phyloP scores from a whole-genome alignment of 2,329 filamentous ascomycete species.

The Pestalotiopsis sp. region DNA sequence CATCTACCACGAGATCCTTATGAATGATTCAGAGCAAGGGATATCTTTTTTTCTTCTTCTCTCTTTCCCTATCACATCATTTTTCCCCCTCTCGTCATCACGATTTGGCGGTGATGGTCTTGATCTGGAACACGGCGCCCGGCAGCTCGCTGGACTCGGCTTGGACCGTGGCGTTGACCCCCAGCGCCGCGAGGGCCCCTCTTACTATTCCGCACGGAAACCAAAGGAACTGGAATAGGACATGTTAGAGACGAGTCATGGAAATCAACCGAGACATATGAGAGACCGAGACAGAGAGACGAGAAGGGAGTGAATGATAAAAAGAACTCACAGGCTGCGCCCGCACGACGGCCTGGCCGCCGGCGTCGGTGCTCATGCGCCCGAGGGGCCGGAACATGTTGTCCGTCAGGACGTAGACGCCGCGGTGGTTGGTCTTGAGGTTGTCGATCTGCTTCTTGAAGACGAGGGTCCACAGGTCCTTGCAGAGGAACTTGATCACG shows the following conservation, averaged over 20 bases:
- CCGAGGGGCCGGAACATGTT: conserved; percentile 86
- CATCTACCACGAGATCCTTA: neutral
- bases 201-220: conserved; percentile 93
- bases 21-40: neutral
- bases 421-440: conserved; percentile 95
- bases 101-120: conserved; percentile 70
- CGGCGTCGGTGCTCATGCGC: conserved; percentile 83
- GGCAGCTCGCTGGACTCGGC: conserved; percentile 89
- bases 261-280: neutral
- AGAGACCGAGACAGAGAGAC: neutral
- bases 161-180: conserved; percentile 87
- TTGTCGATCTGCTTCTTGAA: conserved; percentile 99
- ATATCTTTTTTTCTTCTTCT: neutral
- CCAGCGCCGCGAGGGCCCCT: conserved; percentile 89
- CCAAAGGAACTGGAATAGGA: conserved; percentile 76
- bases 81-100: neutral
- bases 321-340: conserved; percentile 73
- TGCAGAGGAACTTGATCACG: conserved; percentile 98
- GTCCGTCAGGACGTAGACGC: conserved; percentile 95
- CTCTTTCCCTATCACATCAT: neutral
- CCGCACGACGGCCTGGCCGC: conserved; percentile 70
- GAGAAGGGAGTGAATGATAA: conserved; percentile 3
- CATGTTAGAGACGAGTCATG: conserved; percentile 12
- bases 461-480: conserved; percentile 93
- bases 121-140: conserved; percentile 92